These are phyloP conservation scores for Entonaema liquescens DNA, from an alignment of 495 filamentous ascomycete species.

Conservation along the genomic window DNA sequence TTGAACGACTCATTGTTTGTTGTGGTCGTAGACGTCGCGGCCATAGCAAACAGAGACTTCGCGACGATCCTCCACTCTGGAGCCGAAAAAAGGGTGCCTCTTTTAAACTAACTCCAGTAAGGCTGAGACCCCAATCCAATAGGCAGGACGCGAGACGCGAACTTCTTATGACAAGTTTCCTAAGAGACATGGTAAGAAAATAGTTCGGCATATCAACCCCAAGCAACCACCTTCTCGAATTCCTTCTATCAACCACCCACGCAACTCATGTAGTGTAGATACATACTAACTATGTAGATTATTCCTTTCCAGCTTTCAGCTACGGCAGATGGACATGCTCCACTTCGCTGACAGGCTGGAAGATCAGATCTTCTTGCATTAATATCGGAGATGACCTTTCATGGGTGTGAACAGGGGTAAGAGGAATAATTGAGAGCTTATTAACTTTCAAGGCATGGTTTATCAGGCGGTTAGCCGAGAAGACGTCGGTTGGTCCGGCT, in stretches of 20 bases:
- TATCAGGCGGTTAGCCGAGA: conserved; percentile 29
- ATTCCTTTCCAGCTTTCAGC: neutral
- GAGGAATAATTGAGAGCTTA: conserved; percentile 18
- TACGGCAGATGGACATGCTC: conserved; percentile 24
- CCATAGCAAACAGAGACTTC: conserved; percentile 14
- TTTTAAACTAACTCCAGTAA: conserved; percentile 17
- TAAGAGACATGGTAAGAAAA: neutral
- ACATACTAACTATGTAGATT: neutral
- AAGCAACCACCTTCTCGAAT: neutral
- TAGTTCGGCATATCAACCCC: neutral
- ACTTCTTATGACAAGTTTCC: neutral
- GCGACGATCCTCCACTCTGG: conserved; percentile 2
- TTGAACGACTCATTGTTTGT: conserved; percentile 16
- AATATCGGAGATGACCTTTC: conserved; percentile 42
- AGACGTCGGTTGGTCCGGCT: conserved; percentile 4
- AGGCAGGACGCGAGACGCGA: neutral
- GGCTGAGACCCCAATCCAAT: conserved; percentile 10
- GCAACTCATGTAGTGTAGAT: neutral
- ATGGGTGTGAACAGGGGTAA: conserved; percentile 23
- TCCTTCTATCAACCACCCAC: too few species aligned
- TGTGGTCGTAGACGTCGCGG: conserved; percentile 11
- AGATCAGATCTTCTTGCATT: conserved; percentile 44
- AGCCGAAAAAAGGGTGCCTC: neutral
- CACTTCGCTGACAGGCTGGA: conserved; percentile 24
- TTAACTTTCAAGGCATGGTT: conserved; percentile 7